A percentile compares a stretch with the other conserved stretches of the same genome.
phyloP scores from a whole-genome alignment of 805 yeast genomes.

The Cyberlindnera mycetangii region DNA sequence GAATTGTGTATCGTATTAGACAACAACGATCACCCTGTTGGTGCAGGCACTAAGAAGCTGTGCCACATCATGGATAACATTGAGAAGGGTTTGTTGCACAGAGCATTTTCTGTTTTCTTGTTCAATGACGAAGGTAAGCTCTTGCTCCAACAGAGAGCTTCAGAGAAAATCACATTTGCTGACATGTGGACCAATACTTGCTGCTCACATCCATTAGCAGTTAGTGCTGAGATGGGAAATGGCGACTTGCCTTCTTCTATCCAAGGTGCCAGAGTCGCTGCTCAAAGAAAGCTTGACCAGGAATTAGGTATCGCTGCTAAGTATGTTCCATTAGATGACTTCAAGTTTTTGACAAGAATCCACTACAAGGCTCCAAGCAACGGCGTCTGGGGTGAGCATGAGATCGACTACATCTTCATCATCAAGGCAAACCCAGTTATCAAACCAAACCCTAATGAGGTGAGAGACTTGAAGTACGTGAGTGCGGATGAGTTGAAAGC shows the following conservation, averaged over 20 bases:
- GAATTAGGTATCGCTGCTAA: slow-evolving; percentile 79
- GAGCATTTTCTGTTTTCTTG: slow-evolving; percentile 95
- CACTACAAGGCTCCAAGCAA: slow-evolving; percentile 88
- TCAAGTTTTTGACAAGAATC: slow-evolving; percentile 86
- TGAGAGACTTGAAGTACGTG: slow-evolving; percentile 77
- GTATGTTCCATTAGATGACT: slow-evolving; percentile 60
- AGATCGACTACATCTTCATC: slow-evolving; percentile 89
- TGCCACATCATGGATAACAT: slow-evolving; percentile 89
- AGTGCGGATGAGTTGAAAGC: slow-evolving; percentile 57
- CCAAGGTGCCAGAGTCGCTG: slow-evolving; percentile 81
- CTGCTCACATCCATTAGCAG: slow-evolving; percentile 95
- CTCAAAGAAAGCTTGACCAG: slow-evolving; percentile 87
- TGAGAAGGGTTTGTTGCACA: slow-evolving; percentile 79
- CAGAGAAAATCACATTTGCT: slow-evolving; percentile 95
- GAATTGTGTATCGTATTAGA: slow-evolving; percentile 94
- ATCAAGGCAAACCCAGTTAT: slow-evolving; percentile 54
- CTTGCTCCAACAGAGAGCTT: slow-evolving; percentile 91
- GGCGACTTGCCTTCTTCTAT: slow-evolving; percentile 54
- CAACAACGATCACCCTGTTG: slow-evolving; percentile 81
- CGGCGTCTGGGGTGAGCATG: slow-evolving; percentile 96
- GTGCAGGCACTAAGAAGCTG: slow-evolving; percentile 90
- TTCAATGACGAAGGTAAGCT: slow-evolving; percentile 76
- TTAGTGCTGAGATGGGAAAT: slow-evolving; percentile 74
- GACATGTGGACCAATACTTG: slow-evolving; percentile 98
- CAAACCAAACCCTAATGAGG: slow-evolving; percentile 75